Evolutionary conservation across 2,329 filamentous ascomycete species (phyloP), one percentile per base, ranked within the genome.

Genomic region (Cladosporium sp.): DNA sequence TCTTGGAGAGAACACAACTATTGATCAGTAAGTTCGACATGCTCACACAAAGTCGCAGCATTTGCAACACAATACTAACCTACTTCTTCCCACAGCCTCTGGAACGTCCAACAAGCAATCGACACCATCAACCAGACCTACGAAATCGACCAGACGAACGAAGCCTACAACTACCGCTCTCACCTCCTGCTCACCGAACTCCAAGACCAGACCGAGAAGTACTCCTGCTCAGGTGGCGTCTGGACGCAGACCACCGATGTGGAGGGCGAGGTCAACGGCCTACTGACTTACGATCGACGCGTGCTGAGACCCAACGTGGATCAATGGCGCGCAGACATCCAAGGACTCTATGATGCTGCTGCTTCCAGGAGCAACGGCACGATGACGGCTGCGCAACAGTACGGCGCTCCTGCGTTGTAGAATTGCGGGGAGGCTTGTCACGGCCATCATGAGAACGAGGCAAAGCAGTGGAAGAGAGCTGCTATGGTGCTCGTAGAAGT

Each of bases 231-330:
- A 36, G 87, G 83, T 0, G 88, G 82, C 11, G 81, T 90, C 0
- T 90, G 86, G 81, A 90, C 88, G 0, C 87, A 90, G 75, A 90
- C 87, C 0, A 88, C 85, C 0, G 88, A 90, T 65, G 87, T 90
- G 0, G 87, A 90, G 69, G 87, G 87, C 4, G 88, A 90, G 69
- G 84, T 90, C 8, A 90, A 90, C 64, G 88, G 88, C 0, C 74
- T 90, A 59, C 70, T 88, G 64, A 88, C 86, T 7, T 58, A 58
- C 30, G 55, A 58, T 28, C 47, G 55, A 20, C 39, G 55, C n/a
- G 47, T 58, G 19, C 40, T 58, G 47, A 42, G 55, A 28, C 55
- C 55, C 12, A 38, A 58, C 19, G 39, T 76, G 39, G 70, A 73
- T 7, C 81, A 84, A 72, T 89, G 86, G 86, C 79, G 76, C 65